Base-by-base conservation (phyloP, 352 stramenopile species). In the Pythium rishiriense region DNA sequence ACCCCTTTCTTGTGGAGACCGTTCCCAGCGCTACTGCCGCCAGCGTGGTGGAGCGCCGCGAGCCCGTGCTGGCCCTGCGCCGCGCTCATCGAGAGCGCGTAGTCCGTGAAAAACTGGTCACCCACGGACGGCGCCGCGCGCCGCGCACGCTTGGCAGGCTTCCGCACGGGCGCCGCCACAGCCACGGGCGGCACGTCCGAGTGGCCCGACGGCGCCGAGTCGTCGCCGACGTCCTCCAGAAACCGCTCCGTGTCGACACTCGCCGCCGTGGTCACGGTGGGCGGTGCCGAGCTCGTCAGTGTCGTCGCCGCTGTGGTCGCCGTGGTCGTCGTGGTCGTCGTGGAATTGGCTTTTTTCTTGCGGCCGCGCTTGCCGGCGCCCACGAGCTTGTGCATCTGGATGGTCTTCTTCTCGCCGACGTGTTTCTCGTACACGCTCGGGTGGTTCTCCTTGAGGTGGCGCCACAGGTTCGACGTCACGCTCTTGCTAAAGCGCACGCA, bases 401-500 rank as follows among this genome's bases (percentile, higher is more conserved):
- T 71, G 45, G 70, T 85, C 55, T 91, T 91, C 75, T 93, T 93
- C 68, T 93, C 83, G 9, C 74, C 64, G 15, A 75, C 73, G 62
- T 90, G 79, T 53, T 87, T 88, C 47, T 71, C 78, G 70, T 93
- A 93, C 33, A 91, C 74, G 4, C 79, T 66, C n/a, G 78, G 81
- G 51, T 93, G 83, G 69, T 93, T 91, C 51, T 93, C 83, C 60
- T 89, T 90, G 29, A 93, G 63, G 52, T 93, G 83, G 47, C 83
- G 79, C 83, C 83, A 93, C 50, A 93, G 61, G 69, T 93, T 93
- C 21, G 83, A 93, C 49, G 83, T 93, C 46, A 93, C 83, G 62
- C 83, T 93, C 70, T 93, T 93, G 68, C 83, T 91, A 53, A 93
- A 93, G 48, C 81, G 73, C 49, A 93, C 83, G 35, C 68, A 84